Evolutionary conservation across 2,329 filamentous ascomycete genomes (phyloP).

Genomic region (Geosmithia flava): DNA sequence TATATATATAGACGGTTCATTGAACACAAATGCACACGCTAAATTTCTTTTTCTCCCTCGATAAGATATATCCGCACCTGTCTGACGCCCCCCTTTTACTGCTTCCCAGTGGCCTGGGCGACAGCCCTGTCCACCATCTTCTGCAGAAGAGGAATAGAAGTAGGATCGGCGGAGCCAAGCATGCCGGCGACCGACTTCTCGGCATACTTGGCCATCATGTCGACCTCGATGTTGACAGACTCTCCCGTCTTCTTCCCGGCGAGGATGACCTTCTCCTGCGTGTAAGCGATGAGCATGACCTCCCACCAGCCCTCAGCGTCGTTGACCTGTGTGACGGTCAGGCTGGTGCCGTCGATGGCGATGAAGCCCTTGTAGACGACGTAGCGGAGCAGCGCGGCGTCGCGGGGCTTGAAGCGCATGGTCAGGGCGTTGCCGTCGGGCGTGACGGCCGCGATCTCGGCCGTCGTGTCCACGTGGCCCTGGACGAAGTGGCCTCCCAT

Average conservation of each 20-base stretch:
- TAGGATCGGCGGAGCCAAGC: slow-evolving; percentile 45
- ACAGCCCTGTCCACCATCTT: slow-evolving; percentile 66
- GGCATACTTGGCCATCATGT: slow-evolving; percentile 76
- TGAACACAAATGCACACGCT: neutral
- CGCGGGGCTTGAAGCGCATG: slow-evolving; percentile 66
- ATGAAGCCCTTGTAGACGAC: slow-evolving; percentile 96
- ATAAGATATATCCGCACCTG: neutral
- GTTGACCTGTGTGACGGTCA: slow-evolving; percentile 81
- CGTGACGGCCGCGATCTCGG: slow-evolving; percentile 57
- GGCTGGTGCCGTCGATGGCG: slow-evolving; percentile 83
- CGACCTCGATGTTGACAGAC: slow-evolving; percentile 83
- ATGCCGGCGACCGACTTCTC: slow-evolving; percentile 74
- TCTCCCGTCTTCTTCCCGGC: slow-evolving; percentile 69
- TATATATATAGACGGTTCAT: slow-evolving; percentile 1
- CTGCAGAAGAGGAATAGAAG: slow-evolving; percentile 46
- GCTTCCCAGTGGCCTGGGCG: slow-evolving; percentile 40
- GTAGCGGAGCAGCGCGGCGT: slow-evolving; percentile 63
- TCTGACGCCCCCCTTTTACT: slow-evolving; percentile 1
- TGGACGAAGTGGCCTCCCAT: slow-evolving; percentile 99
- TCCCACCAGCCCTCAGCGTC: slow-evolving; percentile 77
- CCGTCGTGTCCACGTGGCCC: slow-evolving; percentile 88
- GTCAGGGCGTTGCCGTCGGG: slow-evolving; percentile 86
- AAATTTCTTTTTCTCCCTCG: slow-evolving; percentile 1
- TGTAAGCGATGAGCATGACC: slow-evolving; percentile 96
- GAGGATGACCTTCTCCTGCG: slow-evolving; percentile 81